These are phyloP conservation scores for Erigeron canadensis DNA, from an alignment of 129 eudicot genomes.

Conservation along the genomic window DNA sequence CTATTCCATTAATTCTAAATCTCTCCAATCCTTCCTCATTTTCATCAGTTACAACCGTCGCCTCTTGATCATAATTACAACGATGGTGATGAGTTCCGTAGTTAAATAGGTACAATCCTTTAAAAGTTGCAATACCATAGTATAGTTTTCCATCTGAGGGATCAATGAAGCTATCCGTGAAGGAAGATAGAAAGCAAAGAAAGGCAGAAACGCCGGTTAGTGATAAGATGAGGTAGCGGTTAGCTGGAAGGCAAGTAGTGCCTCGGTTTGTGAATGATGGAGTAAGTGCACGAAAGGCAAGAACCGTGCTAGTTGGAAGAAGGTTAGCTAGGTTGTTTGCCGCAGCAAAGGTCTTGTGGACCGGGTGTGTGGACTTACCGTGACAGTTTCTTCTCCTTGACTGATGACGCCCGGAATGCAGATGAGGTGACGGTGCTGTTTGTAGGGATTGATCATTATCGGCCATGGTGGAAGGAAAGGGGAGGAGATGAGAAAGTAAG, in stretches of 20 bases:
- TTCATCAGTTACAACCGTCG: not conserved
- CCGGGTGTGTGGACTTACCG: constrained; percentile 19
- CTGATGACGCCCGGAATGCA: not conserved
- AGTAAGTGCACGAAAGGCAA: constrained; percentile 47
- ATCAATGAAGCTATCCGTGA: constrained; percentile 46
- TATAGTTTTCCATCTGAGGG: constrained; percentile 35
- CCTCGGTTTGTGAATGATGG: constrained; percentile 54
- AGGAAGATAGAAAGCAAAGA: constrained; percentile 47
- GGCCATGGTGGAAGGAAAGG: not conserved
- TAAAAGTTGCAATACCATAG: constrained; percentile 54
- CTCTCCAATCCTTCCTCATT: constrained; percentile 5
- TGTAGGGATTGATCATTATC: constrained; percentile 13
- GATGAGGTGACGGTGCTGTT: constrained; percentile 11
- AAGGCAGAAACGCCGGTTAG: constrained; percentile 34
- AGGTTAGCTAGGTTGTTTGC: constrained; percentile 61
- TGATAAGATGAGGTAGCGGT: constrained; percentile 36
- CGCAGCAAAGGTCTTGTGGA: constrained; percentile 45
- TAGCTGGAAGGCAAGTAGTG: constrained; percentile 28
- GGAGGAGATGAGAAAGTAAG: not conserved
- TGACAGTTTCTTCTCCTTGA: not conserved
- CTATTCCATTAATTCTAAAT: constrained; percentile 27
- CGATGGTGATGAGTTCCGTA: not conserved
- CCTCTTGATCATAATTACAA: constrained; percentile 17
- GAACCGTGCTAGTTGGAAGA: constrained; percentile 64
- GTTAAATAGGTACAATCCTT: constrained; percentile 49